A percentile compares a stretch with the other conserved stretches of the same genome.
Evolutionary conservation across 805 yeast genomes (phyloP).

Genomic region (Barnettozyma salicaria): DNA sequence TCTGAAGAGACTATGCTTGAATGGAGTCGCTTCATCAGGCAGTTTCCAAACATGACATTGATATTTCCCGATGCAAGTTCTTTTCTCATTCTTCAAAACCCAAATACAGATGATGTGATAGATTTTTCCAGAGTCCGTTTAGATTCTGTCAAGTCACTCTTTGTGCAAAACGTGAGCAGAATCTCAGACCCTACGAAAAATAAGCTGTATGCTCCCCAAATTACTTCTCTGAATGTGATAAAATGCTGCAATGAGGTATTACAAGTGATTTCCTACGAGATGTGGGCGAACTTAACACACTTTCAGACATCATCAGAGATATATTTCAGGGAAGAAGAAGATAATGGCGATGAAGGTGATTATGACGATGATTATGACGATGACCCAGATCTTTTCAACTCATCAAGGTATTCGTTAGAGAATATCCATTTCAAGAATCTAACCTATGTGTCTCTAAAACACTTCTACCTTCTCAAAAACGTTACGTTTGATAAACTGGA

Average conservation of each 20-base stretch:
- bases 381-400: background rate
- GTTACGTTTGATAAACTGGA: slow-evolving; percentile 1
- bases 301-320: slow-evolving; percentile 1
- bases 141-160: background rate
- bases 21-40: background rate
- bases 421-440: slow-evolving; percentile 1
- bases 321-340: background rate
- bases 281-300: background rate
- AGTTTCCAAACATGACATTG: background rate
- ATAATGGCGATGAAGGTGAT: slow-evolving; percentile 1
- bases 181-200: background rate
- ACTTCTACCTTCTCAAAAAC: background rate
- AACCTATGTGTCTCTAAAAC: slow-evolving; percentile 1
- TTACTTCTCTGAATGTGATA: background rate
- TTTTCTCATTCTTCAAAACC: background rate
- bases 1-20: background rate
- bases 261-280: background rate
- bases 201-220: slow-evolving; percentile 1
- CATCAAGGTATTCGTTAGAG: background rate
- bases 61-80: background rate
- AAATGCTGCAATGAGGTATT: slow-evolving; percentile 3
- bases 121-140: background rate
- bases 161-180: background rate
- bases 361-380: slow-evolving; percentile 1
- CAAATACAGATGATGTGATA: background rate